phyloP scores from a whole-genome alignment of 176 grass and related monocot genomes.

The Triticum aestivum region IWGSC_CS_RefSeq_v2.1 NC_057805.1:16487009-16487508 shows the following conservation, averaged over 20 bases:
- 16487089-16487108: background rate
- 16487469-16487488: background rate
- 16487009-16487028: conserved; percentile 15
- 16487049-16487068: background rate
- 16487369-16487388: background rate
- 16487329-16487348: background rate
- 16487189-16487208: background rate
- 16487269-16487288: background rate
- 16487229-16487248: background rate
- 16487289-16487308: background rate
- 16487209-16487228: background rate
- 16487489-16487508: background rate
- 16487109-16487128: background rate
- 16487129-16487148: background rate
- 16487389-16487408: background rate
- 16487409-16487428: background rate
- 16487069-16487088: background rate
- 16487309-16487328: background rate
- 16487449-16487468: background rate
- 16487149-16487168: background rate
- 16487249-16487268: background rate
- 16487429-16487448: background rate
- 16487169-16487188: background rate
- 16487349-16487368: background rate
- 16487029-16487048: conserved; percentile 18